These are phyloP conservation scores for Fusarium cyanostomum DNA, from an alignment of 2,329 filamentous ascomycete genomes.

Conservation along the genomic window DNA sequence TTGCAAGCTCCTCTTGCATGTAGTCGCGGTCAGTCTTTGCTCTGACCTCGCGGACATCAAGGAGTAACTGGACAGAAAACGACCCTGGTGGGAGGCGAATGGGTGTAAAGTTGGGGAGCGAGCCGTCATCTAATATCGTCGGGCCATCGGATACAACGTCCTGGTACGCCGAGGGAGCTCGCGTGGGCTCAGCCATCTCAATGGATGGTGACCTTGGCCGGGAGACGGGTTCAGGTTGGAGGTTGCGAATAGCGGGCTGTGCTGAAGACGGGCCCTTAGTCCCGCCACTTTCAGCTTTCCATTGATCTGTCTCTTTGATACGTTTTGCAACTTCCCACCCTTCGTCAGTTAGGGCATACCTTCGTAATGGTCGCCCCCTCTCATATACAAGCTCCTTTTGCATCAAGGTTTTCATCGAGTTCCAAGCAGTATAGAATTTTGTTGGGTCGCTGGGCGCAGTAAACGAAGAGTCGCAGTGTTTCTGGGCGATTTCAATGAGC, in stretches of 20 bases:
- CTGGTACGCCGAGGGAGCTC: constrained; percentile 43
- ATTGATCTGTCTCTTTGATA: constrained; percentile 65
- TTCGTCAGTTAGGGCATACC: constrained; percentile 78
- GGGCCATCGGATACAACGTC: constrained; percentile 54
- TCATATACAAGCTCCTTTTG: constrained; percentile 79
- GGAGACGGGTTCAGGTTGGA: background rate
- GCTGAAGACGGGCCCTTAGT: constrained; percentile 12
- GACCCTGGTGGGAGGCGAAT: constrained; percentile 70
- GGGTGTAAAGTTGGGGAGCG: constrained; percentile 63
- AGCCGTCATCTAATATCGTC: constrained; percentile 41
- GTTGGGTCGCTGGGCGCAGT: constrained; percentile 72
- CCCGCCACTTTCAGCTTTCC: constrained; percentile 41
- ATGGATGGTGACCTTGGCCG: constrained; percentile 30
- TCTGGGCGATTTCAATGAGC: constrained; percentile 74
- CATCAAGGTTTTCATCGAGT: constrained; percentile 79
- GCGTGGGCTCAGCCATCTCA: constrained; percentile 17
- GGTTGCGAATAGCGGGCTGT: constrained; percentile 2
- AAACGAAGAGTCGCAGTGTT: constrained; percentile 78
- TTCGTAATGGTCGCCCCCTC: constrained; percentile 72
- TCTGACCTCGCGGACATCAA: constrained; percentile 80
- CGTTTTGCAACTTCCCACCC: constrained; percentile 78
- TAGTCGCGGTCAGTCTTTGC: constrained; percentile 79
- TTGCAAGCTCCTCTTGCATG: constrained; percentile 75
- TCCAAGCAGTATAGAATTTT: constrained; percentile 83
- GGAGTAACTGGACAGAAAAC: constrained; percentile 76